phyloP scores from a whole-genome alignment of 2,329 filamentous ascomycete genomes.

The Scortechinia acanthostroma region DNA sequence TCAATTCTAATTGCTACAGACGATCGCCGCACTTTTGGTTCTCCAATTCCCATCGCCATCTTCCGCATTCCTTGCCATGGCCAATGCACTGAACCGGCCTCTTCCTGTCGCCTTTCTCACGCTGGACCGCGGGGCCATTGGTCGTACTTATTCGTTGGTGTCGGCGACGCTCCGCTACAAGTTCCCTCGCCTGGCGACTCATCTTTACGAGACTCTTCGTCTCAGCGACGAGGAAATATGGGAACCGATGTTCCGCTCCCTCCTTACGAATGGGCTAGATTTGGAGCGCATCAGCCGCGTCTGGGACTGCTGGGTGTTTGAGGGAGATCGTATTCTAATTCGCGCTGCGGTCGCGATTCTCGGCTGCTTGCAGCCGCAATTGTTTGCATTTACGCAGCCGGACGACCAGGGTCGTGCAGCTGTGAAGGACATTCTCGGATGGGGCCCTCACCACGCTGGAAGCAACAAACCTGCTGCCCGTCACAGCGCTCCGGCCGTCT shows the following conservation, averaged over 20 bases:
- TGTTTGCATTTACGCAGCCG: constrained; percentile 26
- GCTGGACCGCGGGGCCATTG: constrained; percentile 43
- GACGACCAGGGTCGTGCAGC: constrained; percentile 18
- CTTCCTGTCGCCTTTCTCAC: constrained; percentile 54
- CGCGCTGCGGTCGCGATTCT: constrained; percentile 31
- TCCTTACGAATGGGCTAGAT: constrained; percentile 40
- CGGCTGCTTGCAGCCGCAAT: constrained; percentile 28
- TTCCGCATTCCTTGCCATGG: constrained; percentile 47
- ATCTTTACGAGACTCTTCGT: constrained; percentile 31
- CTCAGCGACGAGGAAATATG: constrained; percentile 34
- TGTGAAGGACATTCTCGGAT: constrained; percentile 16
- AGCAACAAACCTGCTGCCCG: constrained; percentile 18
- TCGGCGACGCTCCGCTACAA: constrained; percentile 49
- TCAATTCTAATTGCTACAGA: no score
- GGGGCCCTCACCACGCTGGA: constrained; percentile 22
- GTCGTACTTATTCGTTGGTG: constrained; percentile 44
- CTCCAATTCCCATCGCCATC: constrained; percentile 42
- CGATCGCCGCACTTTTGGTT: constrained; percentile 47
- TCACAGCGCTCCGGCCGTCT: constrained; percentile 20
- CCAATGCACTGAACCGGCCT: constrained; percentile 53
- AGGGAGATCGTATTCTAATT: constrained; percentile 42
- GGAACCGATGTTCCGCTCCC: constrained; percentile 40
- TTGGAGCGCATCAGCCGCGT: constrained; percentile 43
- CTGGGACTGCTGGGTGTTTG: constrained; percentile 56
- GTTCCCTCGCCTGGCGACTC: constrained; percentile 40